phyloP scores from a whole-genome alignment of 1,284 basidiomycete species.

The Veloboletus limbatus region DNA sequence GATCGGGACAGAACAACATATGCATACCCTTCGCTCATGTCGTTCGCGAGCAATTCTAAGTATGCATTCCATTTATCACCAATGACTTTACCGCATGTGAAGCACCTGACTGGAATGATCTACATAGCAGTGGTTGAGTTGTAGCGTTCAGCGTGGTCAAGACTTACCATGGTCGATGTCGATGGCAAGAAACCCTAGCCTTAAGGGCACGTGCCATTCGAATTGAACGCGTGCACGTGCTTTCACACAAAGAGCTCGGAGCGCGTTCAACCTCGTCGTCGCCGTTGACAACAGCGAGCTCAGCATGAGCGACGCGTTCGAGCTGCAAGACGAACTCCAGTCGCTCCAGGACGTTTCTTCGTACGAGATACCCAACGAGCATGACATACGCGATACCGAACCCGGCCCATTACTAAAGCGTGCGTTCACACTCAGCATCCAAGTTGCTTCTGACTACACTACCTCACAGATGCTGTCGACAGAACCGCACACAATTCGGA shows the following conservation, averaged over 20 bases:
- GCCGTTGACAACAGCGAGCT: constrained; percentile 3
- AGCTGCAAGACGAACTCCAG: constrained; percentile 53
- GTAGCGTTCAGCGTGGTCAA: not conserved
- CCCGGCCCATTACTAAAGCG: constrained; percentile 38
- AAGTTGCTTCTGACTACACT: constrained; percentile 4
- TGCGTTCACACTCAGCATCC: constrained; percentile 12
- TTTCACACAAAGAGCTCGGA: not conserved
- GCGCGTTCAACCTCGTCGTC: constrained; percentile 9
- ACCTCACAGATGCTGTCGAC: constrained; percentile 64
- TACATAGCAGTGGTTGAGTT: constrained; percentile 27
- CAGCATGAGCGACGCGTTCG: constrained; percentile 32
- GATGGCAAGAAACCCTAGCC: not conserved
- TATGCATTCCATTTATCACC: constrained; percentile 92
- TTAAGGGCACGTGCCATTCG: constrained; percentile 14
- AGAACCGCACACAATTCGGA: constrained; percentile 71
- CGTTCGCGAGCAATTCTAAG: constrained; percentile 73
- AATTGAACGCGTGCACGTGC: constrained; percentile 21
- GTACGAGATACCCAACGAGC: constrained; percentile 49
- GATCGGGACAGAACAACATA: not conserved
- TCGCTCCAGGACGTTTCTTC: constrained; percentile 41
- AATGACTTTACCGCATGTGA: constrained; percentile 91
- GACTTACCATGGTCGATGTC: constrained; percentile 32
- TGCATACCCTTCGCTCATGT: constrained; percentile 81
- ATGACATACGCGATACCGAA: constrained; percentile 43
- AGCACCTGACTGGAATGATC: constrained; percentile 88